These are phyloP conservation scores for Macrophomina pseudophaseolina DNA, from an alignment of 2,329 filamentous ascomycete genomes.

Conservation along the genomic window DNA sequence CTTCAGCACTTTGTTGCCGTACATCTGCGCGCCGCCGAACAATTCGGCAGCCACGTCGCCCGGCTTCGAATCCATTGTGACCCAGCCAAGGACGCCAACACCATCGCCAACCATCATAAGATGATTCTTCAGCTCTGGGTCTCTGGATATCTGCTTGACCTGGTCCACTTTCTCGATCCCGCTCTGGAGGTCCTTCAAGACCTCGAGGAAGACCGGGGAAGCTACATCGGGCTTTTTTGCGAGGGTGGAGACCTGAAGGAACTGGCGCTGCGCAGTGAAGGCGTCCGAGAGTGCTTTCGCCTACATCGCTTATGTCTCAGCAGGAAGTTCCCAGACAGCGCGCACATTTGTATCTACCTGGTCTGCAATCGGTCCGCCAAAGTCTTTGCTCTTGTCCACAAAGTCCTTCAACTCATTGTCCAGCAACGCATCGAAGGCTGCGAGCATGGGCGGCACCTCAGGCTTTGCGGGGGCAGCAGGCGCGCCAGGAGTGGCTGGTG, in stretches of 20 bases:
- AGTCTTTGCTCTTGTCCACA: constrained; percentile 74
- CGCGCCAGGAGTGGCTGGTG: constrained; percentile 33
- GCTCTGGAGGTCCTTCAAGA: constrained; percentile 86
- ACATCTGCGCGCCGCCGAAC: constrained; percentile 85
- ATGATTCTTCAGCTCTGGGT: constrained; percentile 76
- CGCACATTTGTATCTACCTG: constrained; percentile 62
- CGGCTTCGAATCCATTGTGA: constrained; percentile 79
- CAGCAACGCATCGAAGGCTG: constrained; percentile 85
- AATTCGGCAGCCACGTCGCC: constrained; percentile 84
- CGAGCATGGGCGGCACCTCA: constrained; percentile 65
- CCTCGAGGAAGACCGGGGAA: constrained; percentile 71
- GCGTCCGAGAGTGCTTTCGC: constrained; percentile 64
- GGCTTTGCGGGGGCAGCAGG: constrained; percentile 33
- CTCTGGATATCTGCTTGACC: constrained; percentile 81
- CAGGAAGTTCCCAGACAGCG: not conserved
- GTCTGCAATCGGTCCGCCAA: constrained; percentile 78
- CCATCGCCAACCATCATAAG: constrained; percentile 88
- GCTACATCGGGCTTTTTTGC: constrained; percentile 87
- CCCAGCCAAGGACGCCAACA: constrained; percentile 88
- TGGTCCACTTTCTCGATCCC: constrained; percentile 78
- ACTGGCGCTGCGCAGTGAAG: constrained; percentile 85
- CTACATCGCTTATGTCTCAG: constrained; percentile 39
- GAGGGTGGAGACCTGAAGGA: constrained; percentile 85
- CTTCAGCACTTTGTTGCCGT: constrained; percentile 91
- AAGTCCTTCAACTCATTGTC: constrained; percentile 76